phyloP scores from a whole-genome alignment of 1,139 yeast species.

The Wickerhamomyces sp. region DNA sequence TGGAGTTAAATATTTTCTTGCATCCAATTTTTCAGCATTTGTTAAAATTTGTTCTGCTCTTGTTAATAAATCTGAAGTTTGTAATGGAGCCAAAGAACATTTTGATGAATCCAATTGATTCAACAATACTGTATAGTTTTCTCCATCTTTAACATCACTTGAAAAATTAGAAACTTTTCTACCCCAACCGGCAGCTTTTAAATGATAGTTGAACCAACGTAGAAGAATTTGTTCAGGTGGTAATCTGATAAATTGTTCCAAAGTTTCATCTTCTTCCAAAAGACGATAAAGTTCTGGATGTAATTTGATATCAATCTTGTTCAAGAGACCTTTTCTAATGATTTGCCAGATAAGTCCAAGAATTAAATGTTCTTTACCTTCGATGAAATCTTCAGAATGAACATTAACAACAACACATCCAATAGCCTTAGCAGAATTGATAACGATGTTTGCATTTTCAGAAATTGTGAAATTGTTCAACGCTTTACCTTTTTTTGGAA shows the following conservation, averaged over 20 bases:
- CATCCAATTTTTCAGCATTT: conserved; percentile 86
- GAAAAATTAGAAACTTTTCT: conserved; percentile 85
- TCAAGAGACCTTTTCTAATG: conserved; percentile 88
- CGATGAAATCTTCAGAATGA: conserved; percentile 94
- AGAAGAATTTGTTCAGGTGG: conserved; percentile 97
- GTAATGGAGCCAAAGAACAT: conserved; percentile 79
- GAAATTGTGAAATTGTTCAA: conserved; percentile 92
- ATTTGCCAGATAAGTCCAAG: conserved; percentile 98
- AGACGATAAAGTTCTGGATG: conserved; percentile 96
- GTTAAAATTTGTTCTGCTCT: conserved; percentile 84
- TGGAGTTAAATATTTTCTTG: conserved; percentile 93
- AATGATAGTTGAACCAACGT: conserved; percentile 96
- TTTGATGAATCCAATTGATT: conserved; percentile 82
- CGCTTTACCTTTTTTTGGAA: conserved; percentile 76
- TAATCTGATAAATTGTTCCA: conserved; percentile 90
- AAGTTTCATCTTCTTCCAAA: conserved; percentile 92
- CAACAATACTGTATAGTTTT: conserved; percentile 83
- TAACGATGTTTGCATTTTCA: conserved; percentile 95
- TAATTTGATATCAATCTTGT: conserved; percentile 90
- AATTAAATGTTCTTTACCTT: conserved; percentile 93
- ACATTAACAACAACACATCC: conserved; percentile 98
- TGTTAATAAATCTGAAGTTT: conserved; percentile 53
- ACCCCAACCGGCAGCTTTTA: conserved; percentile 88
- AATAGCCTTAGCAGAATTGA: conserved; percentile 97
- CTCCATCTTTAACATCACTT: conserved; percentile 89